phyloP scores from a whole-genome alignment of 2,329 filamentous ascomycete genomes.

The Kalmusia sp. region DNA sequence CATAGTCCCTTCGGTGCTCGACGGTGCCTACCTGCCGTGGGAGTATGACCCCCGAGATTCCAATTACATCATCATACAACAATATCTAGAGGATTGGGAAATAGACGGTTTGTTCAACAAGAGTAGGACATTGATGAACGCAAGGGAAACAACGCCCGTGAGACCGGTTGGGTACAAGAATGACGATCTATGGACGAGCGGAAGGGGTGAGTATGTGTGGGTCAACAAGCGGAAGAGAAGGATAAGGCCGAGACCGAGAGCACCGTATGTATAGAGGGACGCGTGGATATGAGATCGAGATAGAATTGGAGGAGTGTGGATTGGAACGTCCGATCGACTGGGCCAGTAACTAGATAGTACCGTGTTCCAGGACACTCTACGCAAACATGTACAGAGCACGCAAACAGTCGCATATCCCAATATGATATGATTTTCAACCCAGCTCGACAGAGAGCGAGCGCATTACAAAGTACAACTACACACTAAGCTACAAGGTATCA shows the following conservation, averaged over 20 bases:
- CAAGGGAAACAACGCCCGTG: background rate
- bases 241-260: background rate
- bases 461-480: slow-evolving; percentile 10
- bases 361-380: no score
- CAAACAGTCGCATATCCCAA: background rate
- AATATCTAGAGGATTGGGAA: slow-evolving; percentile 2
- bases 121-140: slow-evolving; percentile 9
- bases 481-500: background rate
- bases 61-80: slow-evolving; percentile 16
- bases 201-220: slow-evolving; percentile 6
- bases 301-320: no score
- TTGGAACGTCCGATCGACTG: no score
- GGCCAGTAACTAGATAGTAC: no score
- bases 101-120: slow-evolving; percentile 15
- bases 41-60: slow-evolving; percentile 17
- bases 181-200: background rate
- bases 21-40: slow-evolving; percentile 14
- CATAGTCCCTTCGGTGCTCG: slow-evolving; percentile 19
- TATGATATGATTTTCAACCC: no score
- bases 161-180: background rate
- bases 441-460: background rate
- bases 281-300: background rate
- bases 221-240: background rate
- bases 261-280: background rate
- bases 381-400: no score